phyloP scores from a whole-genome alignment of 2,329 filamentous ascomycete genomes.

The Ampelomyces quisqualis region DNA sequence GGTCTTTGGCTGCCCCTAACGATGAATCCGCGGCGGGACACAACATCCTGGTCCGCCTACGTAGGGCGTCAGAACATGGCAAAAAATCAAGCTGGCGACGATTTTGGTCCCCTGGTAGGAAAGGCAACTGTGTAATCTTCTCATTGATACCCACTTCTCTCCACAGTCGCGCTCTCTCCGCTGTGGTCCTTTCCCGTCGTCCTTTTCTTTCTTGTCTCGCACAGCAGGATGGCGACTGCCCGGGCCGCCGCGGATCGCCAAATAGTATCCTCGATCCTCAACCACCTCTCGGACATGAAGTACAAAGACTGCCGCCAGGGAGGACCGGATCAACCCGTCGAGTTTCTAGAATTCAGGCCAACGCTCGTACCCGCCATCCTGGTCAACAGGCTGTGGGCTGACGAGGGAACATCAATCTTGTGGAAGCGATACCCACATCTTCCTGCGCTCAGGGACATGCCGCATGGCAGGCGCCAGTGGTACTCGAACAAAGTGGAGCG shows the following conservation, averaged over 20 bases:
- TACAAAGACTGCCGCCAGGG: conserved; percentile 35
- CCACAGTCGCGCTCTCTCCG: too few relatives aligned
- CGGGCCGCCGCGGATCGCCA: conserved; percentile 24
- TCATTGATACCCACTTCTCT: too few relatives aligned
- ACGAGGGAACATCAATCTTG: conserved; percentile 33
- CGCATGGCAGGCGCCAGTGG: conserved; percentile 24
- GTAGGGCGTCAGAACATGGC: conserved; percentile 11
- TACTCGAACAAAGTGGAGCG: conserved; percentile 37
- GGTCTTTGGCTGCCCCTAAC: conserved; percentile 15
- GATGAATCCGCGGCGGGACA: conserved; percentile 7
- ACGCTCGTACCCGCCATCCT: conserved; percentile 34
- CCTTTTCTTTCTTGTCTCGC: conserved; percentile 8
- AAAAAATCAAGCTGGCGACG: conserved; percentile 14
- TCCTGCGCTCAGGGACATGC: conserved; percentile 27
- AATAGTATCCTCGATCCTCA: conserved; percentile 29
- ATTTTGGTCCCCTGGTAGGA: conserved; percentile 7
- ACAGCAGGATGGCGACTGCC: conserved; percentile 26
- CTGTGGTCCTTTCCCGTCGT: conserved; percentile 1
- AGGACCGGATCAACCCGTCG: conserved; percentile 35
- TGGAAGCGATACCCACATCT: conserved; percentile 38
- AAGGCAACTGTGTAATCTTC: conserved; percentile 4
- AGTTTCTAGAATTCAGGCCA: conserved; percentile 39
- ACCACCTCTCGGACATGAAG: conserved; percentile 34
- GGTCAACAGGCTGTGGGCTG: conserved; percentile 39
- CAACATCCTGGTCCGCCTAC: conserved; percentile 16